These are phyloP conservation scores for Saprolegnia parasitica DNA, from an alignment of 352 stramenopile genomes.

Conservation along the genomic window DNA sequence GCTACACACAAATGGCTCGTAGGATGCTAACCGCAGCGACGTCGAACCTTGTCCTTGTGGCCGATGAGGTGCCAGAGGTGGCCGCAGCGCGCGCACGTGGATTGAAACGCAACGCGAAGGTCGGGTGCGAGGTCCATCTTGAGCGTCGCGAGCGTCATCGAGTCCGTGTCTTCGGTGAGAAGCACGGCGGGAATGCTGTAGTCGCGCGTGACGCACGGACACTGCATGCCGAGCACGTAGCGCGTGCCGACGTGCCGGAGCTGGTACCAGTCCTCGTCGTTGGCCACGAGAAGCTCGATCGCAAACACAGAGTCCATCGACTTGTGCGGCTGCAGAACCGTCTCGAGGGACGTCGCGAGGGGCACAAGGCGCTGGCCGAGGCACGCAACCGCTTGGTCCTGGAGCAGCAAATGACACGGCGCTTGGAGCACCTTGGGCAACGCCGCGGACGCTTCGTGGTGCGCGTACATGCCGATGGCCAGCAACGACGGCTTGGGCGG, in stretches of 20 bases:
- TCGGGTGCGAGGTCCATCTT: conserved; percentile 1
- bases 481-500: not conserved
- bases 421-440: not conserved
- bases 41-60: conserved; percentile 4
- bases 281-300: conserved; percentile 5
- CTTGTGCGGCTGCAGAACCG: not conserved
- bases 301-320: conserved; percentile 13
- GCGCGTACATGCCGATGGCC: conserved; percentile 7
- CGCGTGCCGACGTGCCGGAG: conserved; percentile 13
- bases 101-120: not conserved
- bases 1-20: too few relatives aligned
- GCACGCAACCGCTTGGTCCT: not conserved
- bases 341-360: not conserved
- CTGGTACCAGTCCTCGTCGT: conserved; percentile 15
- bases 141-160: not conserved
- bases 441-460: conserved; percentile 2
- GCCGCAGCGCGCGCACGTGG: conserved; percentile 6
- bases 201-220: conserved; percentile 13
- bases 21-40: not conserved
- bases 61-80: conserved; percentile 8
- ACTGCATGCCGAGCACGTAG: conserved; percentile 20
- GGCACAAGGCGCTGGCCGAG: conserved; percentile 11
- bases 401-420: not conserved
- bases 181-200: conserved; percentile 16
- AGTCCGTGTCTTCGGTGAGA: conserved; percentile 2